These are phyloP conservation scores for Ganoderma meredithae DNA, from an alignment of 1,284 basidiomycete species.

Conservation along the genomic window DNA sequence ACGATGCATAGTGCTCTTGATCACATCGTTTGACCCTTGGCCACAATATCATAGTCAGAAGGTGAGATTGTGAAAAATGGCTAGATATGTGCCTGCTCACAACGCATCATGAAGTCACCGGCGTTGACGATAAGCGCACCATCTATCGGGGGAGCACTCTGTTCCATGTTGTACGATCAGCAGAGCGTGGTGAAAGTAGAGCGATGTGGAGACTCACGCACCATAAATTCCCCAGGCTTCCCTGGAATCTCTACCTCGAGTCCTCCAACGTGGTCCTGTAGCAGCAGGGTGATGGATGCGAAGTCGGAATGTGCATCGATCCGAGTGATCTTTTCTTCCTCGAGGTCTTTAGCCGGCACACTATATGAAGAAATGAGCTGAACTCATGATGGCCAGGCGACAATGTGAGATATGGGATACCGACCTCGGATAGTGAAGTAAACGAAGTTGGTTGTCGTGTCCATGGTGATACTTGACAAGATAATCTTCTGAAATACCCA, in stretches of 20 bases:
- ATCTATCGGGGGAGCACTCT: conserved; percentile 57
- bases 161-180: neutral
- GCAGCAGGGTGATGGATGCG: conserved; percentile 61
- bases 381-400: neutral
- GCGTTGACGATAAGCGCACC: conserved; percentile 67
- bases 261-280: conserved; percentile 67
- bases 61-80: neutral
- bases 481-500: conserved; percentile 55
- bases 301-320: conserved; percentile 69
- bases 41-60: neutral
- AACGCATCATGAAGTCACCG: conserved; percentile 67
- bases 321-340: conserved; percentile 51
- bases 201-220: conserved; percentile 24
- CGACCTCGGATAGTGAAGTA: conserved; percentile 66
- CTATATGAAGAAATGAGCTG: conserved; percentile 34
- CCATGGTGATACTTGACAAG: conserved; percentile 52
- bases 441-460: conserved; percentile 62
- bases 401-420: neutral
- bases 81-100: conserved; percentile 31
- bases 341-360: conserved; percentile 44
- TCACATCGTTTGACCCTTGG: conserved; percentile 64
- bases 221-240: conserved; percentile 53
- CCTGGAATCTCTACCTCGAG: conserved; percentile 66
- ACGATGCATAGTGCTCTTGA: conserved; percentile 66
- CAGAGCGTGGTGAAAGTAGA: neutral